Base-by-base conservation (phyloP, 73 alveolate genomes). In the Loxodes magnus region DNA sequence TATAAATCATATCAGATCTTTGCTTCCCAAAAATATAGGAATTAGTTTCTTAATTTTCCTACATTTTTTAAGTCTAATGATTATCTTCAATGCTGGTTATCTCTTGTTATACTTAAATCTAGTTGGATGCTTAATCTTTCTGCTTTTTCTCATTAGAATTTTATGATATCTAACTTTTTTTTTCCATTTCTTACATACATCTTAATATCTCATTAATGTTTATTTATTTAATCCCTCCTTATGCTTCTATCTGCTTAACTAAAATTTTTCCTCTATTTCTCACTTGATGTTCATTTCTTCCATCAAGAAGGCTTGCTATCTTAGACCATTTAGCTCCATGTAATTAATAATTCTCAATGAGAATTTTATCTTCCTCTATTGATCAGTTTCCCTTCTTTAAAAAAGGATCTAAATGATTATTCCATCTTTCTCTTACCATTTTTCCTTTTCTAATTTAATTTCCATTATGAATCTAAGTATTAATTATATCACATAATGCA, bases 291-390 rank as follows among this genome's bases (percentile, higher is more conserved):
- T 84, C 96, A 17, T 92, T 84, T 35, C 96, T 53, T 14, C 84
- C 84, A 16, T 63, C 73, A 21, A 84, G 71, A 51, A 22, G 67
- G 35, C 62, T 63, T 5, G 84, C n/a, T 2, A 84, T 84, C 51
- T 67, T 74, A 44, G 85, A 59, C 96, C 96, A 84, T 67, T 77
- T 84, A 44, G 78, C 79, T 16, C 96, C 96, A 51, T 59, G 64
- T 44, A 65, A 74, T 16, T 53, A 49, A 42, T 84, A 75, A 57
- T 67, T 79, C 60, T 79, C 83, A 15, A 84, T 48, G 36, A 78
- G 41, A 27, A 59, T 38, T 30, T 68, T 52, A 55, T 84, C 96
- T 66, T 84, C 96, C 64, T 68, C 71, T 20, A 48, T 57, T 27
- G 79, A 53, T 86, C 92, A 84, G 39, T 52, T 55, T 2, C 86